A percentile compares a stretch with the other conserved stretches of the same genome.
Conservation (phyloP, 2,329 filamentous ascomycete species). For the Fusarium neocosmosporiellum region DNA sequence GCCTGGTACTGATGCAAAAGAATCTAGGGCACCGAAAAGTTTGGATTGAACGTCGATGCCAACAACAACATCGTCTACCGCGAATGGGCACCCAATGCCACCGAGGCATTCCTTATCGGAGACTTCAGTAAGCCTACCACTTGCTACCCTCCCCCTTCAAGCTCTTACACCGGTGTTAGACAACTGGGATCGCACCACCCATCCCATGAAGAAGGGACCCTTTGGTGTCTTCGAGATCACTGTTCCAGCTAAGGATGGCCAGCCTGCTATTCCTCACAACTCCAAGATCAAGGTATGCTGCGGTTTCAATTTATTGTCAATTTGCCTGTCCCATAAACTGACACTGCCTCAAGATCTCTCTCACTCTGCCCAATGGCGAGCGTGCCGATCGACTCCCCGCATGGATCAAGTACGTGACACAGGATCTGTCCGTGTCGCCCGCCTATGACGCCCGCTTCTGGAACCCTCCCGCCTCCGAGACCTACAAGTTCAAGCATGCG, state of each 20-base stretch:
- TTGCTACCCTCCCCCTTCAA: neutral
- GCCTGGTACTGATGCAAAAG: conserved; percentile 8
- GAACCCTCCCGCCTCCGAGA: conserved; percentile 84
- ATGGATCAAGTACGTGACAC: conserved; percentile 98
- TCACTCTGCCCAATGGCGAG: conserved; percentile 82
- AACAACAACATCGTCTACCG: conserved; percentile 90
- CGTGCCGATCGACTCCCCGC: conserved; percentile 89
- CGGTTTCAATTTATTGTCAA: neutral
- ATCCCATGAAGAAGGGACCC: conserved; percentile 86
- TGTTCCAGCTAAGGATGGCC: conserved; percentile 77
- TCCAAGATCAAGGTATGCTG: conserved; percentile 89
- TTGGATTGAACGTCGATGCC: conserved; percentile 83
- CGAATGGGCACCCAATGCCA: conserved; percentile 96
- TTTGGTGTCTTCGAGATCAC: conserved; percentile 90
- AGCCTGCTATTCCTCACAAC: conserved; percentile 87
- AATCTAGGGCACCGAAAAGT: conserved; percentile 83
- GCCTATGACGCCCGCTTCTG: conserved; percentile 96
- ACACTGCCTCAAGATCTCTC: conserved; percentile 72
- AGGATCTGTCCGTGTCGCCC: conserved; percentile 89
- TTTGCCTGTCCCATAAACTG: neutral
- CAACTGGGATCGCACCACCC: conserved; percentile 84
- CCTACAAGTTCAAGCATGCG: conserved; percentile 85
- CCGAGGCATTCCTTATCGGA: conserved; percentile 85
- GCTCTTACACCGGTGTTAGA: conserved; percentile 64
- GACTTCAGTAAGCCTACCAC: conserved; percentile 81